Conservation (phyloP, 768 basidiomycete genomes). For the Leccinum incarnatum region DNA sequence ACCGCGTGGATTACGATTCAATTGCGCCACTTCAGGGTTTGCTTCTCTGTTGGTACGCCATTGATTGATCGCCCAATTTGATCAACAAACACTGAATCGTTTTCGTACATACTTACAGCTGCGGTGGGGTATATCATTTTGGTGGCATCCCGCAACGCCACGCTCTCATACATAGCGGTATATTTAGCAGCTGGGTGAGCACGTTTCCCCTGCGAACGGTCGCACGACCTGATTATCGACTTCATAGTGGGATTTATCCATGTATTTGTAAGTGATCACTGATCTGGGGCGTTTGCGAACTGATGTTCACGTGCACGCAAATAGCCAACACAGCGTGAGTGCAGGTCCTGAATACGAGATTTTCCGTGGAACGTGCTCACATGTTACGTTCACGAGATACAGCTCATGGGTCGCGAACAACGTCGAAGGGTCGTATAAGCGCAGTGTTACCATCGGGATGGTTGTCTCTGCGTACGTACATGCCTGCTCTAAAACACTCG, state of each 20-base stretch:
- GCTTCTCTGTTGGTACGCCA: constrained; percentile 27
- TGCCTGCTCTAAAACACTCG: background rate
- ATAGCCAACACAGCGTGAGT: constrained; percentile 59
- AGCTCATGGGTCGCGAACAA: constrained; percentile 65
- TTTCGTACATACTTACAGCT: constrained; percentile 31
- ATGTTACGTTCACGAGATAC: background rate
- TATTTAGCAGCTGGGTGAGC: constrained; percentile 67
- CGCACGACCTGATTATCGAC: background rate
- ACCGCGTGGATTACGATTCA: background rate
- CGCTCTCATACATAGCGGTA: constrained; percentile 69
- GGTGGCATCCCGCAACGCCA: constrained; percentile 55
- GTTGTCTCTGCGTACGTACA: constrained; percentile 55
- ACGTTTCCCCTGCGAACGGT: background rate
- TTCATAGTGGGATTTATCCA: constrained; percentile 66
- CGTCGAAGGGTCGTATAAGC: constrained; percentile 74
- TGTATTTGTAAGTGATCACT: constrained; percentile 53
- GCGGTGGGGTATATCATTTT: constrained; percentile 70
- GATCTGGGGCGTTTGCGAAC: background rate
- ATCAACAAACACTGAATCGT: background rate
- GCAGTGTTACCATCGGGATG: constrained; percentile 69
- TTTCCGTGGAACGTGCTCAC: background rate
- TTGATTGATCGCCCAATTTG: background rate
- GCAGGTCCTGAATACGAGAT: background rate
- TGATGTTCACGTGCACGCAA: background rate
- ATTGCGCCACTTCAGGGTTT: constrained; percentile 15